A percentile compares a stretch with the other conserved stretches of the same genome.
These are phyloP conservation scores for Alternaria incomplexa DNA, from an alignment of 2,329 filamentous ascomycete species.

Conservation along the genomic window DNA sequence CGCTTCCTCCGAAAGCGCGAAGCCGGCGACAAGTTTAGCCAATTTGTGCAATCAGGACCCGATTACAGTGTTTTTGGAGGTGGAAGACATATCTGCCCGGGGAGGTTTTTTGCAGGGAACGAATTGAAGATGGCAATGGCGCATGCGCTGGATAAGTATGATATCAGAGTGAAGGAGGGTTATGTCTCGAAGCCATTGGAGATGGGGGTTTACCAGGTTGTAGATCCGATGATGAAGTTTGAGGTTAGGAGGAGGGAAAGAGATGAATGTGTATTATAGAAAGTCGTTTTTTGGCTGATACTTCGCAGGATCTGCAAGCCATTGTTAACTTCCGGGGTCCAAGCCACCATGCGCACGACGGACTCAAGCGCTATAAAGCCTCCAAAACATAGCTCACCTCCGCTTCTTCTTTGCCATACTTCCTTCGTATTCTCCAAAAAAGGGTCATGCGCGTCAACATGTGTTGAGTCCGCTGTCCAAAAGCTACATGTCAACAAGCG, in stretches of 20 bases:
- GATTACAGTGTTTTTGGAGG: not conserved
- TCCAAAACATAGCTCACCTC: not conserved
- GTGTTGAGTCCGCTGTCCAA: not conserved
- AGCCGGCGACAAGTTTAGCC: not conserved
- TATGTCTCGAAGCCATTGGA: not conserved
- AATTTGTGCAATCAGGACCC: not conserved
- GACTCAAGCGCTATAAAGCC: not conserved
- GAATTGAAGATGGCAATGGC: not conserved
- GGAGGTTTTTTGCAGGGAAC: not conserved
- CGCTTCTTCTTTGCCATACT: not conserved
- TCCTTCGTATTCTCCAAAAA: not conserved
- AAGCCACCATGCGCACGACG: not conserved
- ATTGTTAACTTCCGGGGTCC: not conserved
- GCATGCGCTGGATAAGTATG: not conserved
- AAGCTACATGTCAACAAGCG: not conserved
- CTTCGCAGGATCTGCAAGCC: not conserved
- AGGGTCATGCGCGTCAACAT: too few species aligned
- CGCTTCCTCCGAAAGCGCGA: not conserved
- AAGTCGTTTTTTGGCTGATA: not conserved
- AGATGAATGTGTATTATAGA: not conserved
- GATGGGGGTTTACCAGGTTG: not conserved
- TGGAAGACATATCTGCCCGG: not conserved
- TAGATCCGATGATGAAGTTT: not conserved
- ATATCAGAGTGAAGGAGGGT: not conserved
- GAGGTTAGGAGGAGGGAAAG: not conserved